Conservation (phyloP, 169 alveolate genomes). For the Amoebophrya sp. region DNA sequence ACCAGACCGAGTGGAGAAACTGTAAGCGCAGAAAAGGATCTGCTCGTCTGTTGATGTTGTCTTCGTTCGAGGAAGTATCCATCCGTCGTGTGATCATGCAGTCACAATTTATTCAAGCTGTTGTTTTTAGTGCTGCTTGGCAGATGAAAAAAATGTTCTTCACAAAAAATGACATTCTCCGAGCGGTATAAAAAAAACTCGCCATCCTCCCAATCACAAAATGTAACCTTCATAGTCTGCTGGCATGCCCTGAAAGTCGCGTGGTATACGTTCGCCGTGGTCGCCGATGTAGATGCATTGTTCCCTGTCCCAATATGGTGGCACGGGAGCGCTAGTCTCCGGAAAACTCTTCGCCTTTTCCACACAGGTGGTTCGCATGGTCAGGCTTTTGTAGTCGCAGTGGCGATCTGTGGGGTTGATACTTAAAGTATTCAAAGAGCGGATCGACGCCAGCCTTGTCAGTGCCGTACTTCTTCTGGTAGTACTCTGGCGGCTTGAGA, state of each 20-base stretch:
- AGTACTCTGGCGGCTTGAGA: constrained; percentile 41
- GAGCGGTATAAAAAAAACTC: too few species aligned
- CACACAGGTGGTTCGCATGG: not conserved
- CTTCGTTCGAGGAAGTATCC: too few species aligned
- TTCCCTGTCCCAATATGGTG: not conserved
- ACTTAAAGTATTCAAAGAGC: constrained; percentile 34
- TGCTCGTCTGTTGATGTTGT: too few species aligned
- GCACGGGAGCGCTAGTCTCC: not conserved
- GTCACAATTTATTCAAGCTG: too few species aligned
- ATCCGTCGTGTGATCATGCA: too few species aligned
- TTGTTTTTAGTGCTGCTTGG: too few species aligned
- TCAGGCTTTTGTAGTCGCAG: not conserved
- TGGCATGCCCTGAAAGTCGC: not conserved
- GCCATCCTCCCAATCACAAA: not conserved
- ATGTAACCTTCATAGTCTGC: not conserved
- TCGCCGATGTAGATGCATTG: not conserved
- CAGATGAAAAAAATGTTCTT: too few species aligned
- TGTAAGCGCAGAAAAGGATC: too few species aligned
- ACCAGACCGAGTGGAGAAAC: too few species aligned
- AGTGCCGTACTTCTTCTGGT: constrained; percentile 36
- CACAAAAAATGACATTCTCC: too few species aligned
- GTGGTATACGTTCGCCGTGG: not conserved
- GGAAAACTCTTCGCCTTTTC: not conserved
- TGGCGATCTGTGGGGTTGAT: too few species aligned
- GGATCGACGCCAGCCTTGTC: constrained; percentile 31